A percentile compares a stretch with the other conserved stretches of the same genome.
Evolutionary conservation across 495 filamentous ascomycete species (phyloP).

Genomic region (Aspergillus cavernicola): DNA sequence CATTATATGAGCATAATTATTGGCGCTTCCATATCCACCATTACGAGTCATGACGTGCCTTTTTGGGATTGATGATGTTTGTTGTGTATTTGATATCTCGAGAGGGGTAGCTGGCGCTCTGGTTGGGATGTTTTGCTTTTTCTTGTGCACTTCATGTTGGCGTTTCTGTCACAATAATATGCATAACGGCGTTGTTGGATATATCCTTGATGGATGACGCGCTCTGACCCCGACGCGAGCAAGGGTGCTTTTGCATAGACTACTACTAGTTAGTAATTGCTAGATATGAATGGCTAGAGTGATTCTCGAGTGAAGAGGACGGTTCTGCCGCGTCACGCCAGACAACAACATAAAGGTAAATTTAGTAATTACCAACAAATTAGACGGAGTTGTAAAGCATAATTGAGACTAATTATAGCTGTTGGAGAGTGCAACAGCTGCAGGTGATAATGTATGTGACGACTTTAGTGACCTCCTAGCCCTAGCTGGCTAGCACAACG

Average conservation of each 20-base stretch:
- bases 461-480: too few species aligned
- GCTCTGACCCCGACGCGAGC: not conserved
- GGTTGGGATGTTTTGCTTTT: constrained; percentile 1
- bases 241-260: too few species aligned
- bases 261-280: too few species aligned
- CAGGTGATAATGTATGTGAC: constrained; percentile 3
- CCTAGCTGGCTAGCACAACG: too few species aligned
- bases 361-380: not conserved
- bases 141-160: not conserved
- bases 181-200: constrained; percentile 8
- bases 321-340: too few species aligned
- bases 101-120: too few species aligned
- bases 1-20: not conserved
- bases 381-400: not conserved
- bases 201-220: not conserved
- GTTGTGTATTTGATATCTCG: too few species aligned
- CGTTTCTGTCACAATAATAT: not conserved
- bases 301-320: not conserved
- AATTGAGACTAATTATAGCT: constrained; percentile 8
- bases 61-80: constrained; percentile 6
- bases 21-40: not conserved
- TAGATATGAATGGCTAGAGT: constrained; percentile 3
- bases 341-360: not conserved
- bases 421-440: not conserved
- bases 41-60: constrained; percentile 6